Percentiles rank a stretch among this genome's conserved stretches.
phyloP scores from a whole-genome alignment of 768 basidiomycete species.

The Lactarius deliciosus region DNA sequence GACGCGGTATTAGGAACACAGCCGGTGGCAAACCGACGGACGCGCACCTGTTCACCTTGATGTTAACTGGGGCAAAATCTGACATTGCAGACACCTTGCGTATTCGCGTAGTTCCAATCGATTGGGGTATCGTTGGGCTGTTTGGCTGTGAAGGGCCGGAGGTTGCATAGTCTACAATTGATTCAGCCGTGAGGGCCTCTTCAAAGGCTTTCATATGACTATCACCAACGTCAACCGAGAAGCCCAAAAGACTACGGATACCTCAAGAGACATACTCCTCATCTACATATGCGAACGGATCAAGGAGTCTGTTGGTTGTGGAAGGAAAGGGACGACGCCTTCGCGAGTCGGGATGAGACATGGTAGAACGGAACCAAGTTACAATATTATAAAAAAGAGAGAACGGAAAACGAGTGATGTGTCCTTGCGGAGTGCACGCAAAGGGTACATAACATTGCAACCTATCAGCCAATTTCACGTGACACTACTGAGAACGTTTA shows the following conservation, averaged over 20 bases:
- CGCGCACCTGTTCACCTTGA: conserved; percentile 71
- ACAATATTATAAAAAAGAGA: conserved; percentile 33
- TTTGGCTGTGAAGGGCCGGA: conserved; percentile 35
- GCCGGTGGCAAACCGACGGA: background rate
- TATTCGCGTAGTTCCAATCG: conserved; percentile 47
- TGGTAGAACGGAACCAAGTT: background rate
- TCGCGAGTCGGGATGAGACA: conserved; percentile 16
- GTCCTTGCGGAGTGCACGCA: background rate
- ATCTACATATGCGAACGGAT: conserved; percentile 49
- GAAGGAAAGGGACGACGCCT: conserved; percentile 10
- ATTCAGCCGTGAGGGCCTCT: conserved; percentile 61
- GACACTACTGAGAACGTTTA: conserved; percentile 49
- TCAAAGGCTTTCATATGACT: conserved; percentile 77
- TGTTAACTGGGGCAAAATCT: conserved; percentile 89
- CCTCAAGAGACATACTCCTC: conserved; percentile 55
- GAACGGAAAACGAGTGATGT: background rate
- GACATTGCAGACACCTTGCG: conserved; percentile 81
- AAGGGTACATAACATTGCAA: background rate
- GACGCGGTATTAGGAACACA: background rate
- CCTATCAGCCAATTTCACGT: conserved; percentile 9
- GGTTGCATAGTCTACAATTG: conserved; percentile 33
- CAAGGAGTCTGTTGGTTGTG: conserved; percentile 35
- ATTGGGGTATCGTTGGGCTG: conserved; percentile 28
- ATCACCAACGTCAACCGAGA: conserved; percentile 1
- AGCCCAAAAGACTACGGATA: conserved; percentile 9